These are phyloP conservation scores for Xylaria palmicola DNA, from an alignment of 495 filamentous ascomycete species.

Conservation along the genomic window DNA sequence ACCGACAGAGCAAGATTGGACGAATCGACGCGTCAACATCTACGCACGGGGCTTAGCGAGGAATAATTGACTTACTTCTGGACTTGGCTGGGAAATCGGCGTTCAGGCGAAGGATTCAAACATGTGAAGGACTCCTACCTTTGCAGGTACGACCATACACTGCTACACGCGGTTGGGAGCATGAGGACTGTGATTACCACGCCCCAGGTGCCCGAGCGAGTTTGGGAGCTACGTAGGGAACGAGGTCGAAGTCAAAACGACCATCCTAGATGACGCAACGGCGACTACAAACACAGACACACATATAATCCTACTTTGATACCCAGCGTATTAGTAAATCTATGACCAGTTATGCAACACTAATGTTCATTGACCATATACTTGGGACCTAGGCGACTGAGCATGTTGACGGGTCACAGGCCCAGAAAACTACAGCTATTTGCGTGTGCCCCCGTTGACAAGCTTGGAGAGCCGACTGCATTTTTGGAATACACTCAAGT, in stretches of 20 bases:
- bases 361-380: not conserved
- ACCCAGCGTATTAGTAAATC: not conserved
- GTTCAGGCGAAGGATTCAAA: slow-evolving; percentile 15
- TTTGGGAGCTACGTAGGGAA: slow-evolving; percentile 2
- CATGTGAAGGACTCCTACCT: not conserved
- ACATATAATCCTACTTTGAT: not conserved
- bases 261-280: not conserved
- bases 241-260: not conserved
- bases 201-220: not conserved
- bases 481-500: slow-evolving; percentile 7
- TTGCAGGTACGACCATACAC: not conserved
- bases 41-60: slow-evolving; percentile 4
- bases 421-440: too few relatives aligned
- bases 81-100: slow-evolving; percentile 10
- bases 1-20: not conserved
- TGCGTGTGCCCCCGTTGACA: not conserved
- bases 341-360: not conserved
- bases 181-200: not conserved
- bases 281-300: not conserved
- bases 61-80: not conserved
- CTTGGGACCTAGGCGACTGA: too few relatives aligned
- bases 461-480: not conserved
- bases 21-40: not conserved
- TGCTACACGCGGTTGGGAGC: not conserved
- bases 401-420: too few relatives aligned